phyloP scores from a whole-genome alignment of 2,329 filamentous ascomycete species.

The Fusarium torulosum region DNA sequence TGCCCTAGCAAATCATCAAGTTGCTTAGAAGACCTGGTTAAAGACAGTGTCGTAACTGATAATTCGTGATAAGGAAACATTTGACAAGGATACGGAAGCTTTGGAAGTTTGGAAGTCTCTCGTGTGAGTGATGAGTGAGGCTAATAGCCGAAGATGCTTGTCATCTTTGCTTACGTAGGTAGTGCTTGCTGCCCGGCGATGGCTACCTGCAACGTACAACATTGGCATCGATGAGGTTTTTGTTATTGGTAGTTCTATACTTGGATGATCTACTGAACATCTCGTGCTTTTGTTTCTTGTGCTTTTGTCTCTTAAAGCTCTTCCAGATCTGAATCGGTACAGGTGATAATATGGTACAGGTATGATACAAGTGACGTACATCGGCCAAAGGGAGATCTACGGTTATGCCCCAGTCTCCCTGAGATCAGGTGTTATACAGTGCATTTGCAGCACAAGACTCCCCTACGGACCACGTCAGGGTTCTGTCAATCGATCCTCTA shows the following conservation, averaged over 20 bases:
- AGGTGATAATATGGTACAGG: constrained; percentile 21
- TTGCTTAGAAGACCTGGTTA: neutral
- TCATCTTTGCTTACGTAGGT: constrained; percentile 1
- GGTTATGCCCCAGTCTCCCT: constrained; percentile 7
- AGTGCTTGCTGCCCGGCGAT: constrained; percentile 14
- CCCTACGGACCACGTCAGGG: constrained; percentile 16
- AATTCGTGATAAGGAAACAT: constrained; percentile 13
- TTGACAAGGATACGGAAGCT: constrained; percentile 9
- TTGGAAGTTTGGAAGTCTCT: constrained; percentile 1
- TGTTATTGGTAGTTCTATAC: constrained; percentile 6
- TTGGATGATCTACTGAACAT: constrained; percentile 37
- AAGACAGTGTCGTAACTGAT: neutral
- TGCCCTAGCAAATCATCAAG: constrained; percentile 17
- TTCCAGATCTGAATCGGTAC: constrained; percentile 18
- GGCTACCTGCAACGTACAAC: constrained; percentile 14
- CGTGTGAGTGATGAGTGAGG: constrained; percentile 22
- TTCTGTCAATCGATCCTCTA: constrained; percentile 31
- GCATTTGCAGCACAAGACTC: constrained; percentile 14
- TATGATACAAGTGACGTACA: constrained; percentile 36
- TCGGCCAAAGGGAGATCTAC: constrained; percentile 25
- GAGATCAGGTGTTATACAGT: constrained; percentile 17
- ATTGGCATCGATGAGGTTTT: constrained; percentile 25
- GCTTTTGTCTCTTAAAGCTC: constrained; percentile 17
- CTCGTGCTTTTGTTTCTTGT: constrained; percentile 21
- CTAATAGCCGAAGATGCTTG: constrained; percentile 29